Conservation (phyloP, 306 rosid species). For the Medicago lupulina region DNA sequence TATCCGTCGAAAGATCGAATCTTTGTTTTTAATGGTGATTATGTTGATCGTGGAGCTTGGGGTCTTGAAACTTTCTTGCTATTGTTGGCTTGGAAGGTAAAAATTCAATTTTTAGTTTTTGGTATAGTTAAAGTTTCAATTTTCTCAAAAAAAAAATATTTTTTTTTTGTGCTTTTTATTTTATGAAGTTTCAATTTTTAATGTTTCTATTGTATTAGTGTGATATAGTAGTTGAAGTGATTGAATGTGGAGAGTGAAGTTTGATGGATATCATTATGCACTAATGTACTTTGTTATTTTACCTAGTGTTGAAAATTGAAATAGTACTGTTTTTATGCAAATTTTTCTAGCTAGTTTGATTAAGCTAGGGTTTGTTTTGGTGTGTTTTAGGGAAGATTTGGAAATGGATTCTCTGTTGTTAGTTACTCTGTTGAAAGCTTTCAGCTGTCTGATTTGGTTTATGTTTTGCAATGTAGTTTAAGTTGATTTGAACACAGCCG, state of each 20-base stretch:
- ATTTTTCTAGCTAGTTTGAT: slow-evolving; percentile 6
- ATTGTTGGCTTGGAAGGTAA: slow-evolving; percentile 80
- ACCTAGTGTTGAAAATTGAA: slow-evolving; percentile 1
- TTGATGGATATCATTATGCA: neutral
- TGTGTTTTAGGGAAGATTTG: neutral
- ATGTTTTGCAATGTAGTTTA: neutral
- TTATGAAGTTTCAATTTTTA: neutral
- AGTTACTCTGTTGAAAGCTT: neutral
- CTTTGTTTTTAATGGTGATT: slow-evolving; percentile 82
- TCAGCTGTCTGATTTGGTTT: neutral
- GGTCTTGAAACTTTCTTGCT: slow-evolving; percentile 81
- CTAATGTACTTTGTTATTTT: neutral
- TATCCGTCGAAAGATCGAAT: slow-evolving; percentile 65
- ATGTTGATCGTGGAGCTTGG: slow-evolving; percentile 95
- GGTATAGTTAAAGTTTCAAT: neutral
- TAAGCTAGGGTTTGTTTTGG: slow-evolving; percentile 7
- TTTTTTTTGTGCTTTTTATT: neutral
- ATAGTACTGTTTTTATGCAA: slow-evolving; percentile 9
- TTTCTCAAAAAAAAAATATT: neutral
- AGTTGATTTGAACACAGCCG: neutral
- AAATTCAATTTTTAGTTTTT: neutral
- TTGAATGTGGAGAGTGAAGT: slow-evolving; percentile 1
- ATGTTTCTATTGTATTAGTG: neutral
- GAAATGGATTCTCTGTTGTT: neutral
- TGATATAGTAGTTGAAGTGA: slow-evolving; percentile 1